Evolutionary conservation across 768 basidiomycete species (phyloP), one percentile per base, ranked within the genome.

Genomic region (Amanita thiersii): DNA sequence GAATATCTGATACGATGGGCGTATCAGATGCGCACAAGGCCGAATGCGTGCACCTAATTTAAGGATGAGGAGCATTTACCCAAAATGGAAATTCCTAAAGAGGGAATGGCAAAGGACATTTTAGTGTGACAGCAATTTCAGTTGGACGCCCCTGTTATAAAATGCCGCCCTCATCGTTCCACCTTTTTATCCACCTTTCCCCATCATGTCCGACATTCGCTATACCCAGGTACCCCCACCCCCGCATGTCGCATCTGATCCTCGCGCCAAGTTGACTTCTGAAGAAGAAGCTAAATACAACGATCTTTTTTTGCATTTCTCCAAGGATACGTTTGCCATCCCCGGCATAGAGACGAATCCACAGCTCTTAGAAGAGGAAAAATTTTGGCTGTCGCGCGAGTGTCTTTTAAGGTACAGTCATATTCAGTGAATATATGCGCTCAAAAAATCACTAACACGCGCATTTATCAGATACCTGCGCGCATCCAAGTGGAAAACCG

Each of bases 311-410:
- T 60, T 58, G n/a, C 73, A 85, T 55, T 85, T 87, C 50, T 52
- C 69, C 12, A 53, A 59, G n/a, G 52, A 65, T 0, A 64, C 65
- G 2, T 84, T 83, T 54, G 57, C 50, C 4, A 54, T 85, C 21
- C 74, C 81, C 2, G 67, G 59, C n/a, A 53, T 63, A 6, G 58
- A 66, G 30, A 58, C 64, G 31, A 64, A 70, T 2, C 64, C 69
- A 5, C 57, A 62, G 44, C 62, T 88, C 38, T 65, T 47, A 33
- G 84, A 85, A 23, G 70, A 65, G 24, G 88, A 90, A 55, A 76
- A 75, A 59, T 85, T 85, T 56, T 90, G 86, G 85, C 64, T 90
- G 60, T 81, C 82, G 2, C 70, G 72, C 52, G 87, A 89, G 48
- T 86, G 84, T 57, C 57, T 89, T 29, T 64, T 84, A 31, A 69